Conservation (phyloP, 2,329 filamentous ascomycete genomes). For the Dactylellina parvicollis region DNA sequence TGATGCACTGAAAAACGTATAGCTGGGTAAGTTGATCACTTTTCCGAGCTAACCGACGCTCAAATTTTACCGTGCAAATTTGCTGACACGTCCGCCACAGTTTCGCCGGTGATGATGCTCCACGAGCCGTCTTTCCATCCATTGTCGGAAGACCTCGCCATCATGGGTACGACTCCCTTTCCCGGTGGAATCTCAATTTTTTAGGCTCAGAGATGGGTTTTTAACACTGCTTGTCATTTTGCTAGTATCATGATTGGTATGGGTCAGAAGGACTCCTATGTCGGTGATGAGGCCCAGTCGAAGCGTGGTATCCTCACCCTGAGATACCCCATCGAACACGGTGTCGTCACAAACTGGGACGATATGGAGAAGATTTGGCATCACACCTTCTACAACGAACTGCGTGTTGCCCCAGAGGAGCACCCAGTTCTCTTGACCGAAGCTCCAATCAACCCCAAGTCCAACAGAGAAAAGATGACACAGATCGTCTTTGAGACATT, state of each 20-base stretch:
- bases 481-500: constrained; percentile 99
- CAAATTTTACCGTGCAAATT: constrained; percentile 6
- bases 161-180: constrained; percentile 82
- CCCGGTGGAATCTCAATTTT: constrained; percentile 37
- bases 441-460: constrained; percentile 99
- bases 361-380: constrained; percentile 99
- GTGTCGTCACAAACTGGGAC: constrained; percentile 99
- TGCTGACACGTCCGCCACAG: constrained; percentile 60
- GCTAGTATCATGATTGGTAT: constrained; percentile 99
- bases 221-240: constrained; percentile 57
- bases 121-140: constrained; percentile 99
- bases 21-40: constrained; percentile 46
- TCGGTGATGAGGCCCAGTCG: constrained; percentile 99
- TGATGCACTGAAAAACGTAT: constrained; percentile 37
- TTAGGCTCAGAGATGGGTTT: constrained; percentile 10
- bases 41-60: constrained; percentile 15
- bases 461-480: constrained; percentile 99
- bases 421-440: constrained; percentile 99
- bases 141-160: constrained; percentile 99
- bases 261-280: constrained; percentile 99
- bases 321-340: constrained; percentile 99
- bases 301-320: constrained; percentile 99
- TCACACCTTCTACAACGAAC: constrained; percentile 99
- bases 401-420: constrained; percentile 99
- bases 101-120: constrained; percentile 99